These are phyloP conservation scores for Pythium volutum DNA, from an alignment of 352 stramenopile species.

Conservation along the genomic window DNA sequence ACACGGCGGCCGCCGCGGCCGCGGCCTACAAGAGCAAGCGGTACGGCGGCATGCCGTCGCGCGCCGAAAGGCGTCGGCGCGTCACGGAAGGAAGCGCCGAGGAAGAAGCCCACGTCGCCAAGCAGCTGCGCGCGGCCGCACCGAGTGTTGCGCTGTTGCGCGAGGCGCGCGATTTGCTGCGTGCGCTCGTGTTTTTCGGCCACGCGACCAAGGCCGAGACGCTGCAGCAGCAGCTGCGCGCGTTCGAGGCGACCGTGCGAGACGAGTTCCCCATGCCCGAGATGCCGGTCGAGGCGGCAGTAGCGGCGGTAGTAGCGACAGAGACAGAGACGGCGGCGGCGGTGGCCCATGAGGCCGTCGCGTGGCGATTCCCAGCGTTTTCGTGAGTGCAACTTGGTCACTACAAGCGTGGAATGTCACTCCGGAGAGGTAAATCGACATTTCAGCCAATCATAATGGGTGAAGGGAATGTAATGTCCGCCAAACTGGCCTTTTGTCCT, in stretches of 20 bases:
- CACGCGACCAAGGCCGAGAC: conserved; percentile 35
- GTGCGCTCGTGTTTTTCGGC: conserved; percentile 56
- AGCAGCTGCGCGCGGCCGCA: conserved; percentile 40
- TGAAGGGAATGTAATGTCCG: neutral
- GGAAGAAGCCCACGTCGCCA: conserved; percentile 57
- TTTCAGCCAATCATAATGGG: conserved; percentile 12
- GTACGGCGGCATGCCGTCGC: conserved; percentile 41
- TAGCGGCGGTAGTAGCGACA: neutral
- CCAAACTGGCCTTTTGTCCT: conserved; percentile 8
- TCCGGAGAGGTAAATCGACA: neutral
- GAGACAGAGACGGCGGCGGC: neutral
- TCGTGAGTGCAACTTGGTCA: conserved; percentile 7
- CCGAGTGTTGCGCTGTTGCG: conserved; percentile 35
- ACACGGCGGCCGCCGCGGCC: conserved; percentile 7
- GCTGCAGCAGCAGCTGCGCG: conserved; percentile 40
- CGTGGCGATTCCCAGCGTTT: conserved; percentile 19
- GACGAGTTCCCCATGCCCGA: conserved; percentile 24
- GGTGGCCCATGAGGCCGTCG: neutral
- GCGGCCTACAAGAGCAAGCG: conserved; percentile 40
- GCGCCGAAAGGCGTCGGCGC: conserved; percentile 51
- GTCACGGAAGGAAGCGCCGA: conserved; percentile 71
- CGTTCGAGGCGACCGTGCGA: conserved; percentile 36
- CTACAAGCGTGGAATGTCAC: neutral
- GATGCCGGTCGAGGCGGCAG: neutral
- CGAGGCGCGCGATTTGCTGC: conserved; percentile 39